These are phyloP conservation scores for Pichia nanzhaoensis DNA, from an alignment of 805 yeast species.

Conservation along the genomic window DNA sequence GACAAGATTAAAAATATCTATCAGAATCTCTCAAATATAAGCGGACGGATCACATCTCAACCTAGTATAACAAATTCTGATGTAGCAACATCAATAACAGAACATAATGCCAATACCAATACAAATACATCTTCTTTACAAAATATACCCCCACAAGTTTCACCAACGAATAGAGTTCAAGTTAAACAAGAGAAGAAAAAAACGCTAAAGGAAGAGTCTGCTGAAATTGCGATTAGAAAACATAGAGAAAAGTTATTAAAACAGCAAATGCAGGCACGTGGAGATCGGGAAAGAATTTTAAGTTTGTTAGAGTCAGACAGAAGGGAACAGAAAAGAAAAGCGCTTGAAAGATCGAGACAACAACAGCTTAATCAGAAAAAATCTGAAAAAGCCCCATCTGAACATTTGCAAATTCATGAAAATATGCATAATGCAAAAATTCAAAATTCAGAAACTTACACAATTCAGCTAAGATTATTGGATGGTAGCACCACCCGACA, in stretches of 20 bases:
- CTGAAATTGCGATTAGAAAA: constrained; percentile 32
- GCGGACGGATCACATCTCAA: not conserved
- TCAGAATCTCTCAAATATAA: not conserved
- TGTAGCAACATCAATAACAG: not conserved
- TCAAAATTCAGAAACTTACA: constrained; percentile 38
- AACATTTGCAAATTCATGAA: constrained; percentile 16
- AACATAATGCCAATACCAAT: not conserved
- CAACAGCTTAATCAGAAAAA: too few relatives aligned
- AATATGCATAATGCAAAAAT: constrained; percentile 18
- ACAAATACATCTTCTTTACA: not conserved
- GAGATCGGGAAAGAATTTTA: constrained; percentile 52
- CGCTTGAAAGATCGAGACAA: not conserved
- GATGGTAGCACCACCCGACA: constrained; percentile 57
- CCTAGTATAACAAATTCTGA: constrained; percentile 4
- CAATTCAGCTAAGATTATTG: constrained; percentile 45
- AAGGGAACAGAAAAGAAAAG: constrained; percentile 16
- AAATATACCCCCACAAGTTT: not conserved
- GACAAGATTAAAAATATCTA: constrained; percentile 14
- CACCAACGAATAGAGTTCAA: not conserved
- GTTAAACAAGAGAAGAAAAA: not conserved
- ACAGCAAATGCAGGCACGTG: constrained; percentile 32
- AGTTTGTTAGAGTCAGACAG: constrained; percentile 47
- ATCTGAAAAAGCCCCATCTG: too few relatives aligned
- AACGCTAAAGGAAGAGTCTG: constrained; percentile 36
- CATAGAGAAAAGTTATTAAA: constrained; percentile 34